Percentiles rank a stretch among this genome's conserved stretches.
phyloP scores from a whole-genome alignment of 2,329 filamentous ascomycete genomes.

The Septoria linicola region DNA sequence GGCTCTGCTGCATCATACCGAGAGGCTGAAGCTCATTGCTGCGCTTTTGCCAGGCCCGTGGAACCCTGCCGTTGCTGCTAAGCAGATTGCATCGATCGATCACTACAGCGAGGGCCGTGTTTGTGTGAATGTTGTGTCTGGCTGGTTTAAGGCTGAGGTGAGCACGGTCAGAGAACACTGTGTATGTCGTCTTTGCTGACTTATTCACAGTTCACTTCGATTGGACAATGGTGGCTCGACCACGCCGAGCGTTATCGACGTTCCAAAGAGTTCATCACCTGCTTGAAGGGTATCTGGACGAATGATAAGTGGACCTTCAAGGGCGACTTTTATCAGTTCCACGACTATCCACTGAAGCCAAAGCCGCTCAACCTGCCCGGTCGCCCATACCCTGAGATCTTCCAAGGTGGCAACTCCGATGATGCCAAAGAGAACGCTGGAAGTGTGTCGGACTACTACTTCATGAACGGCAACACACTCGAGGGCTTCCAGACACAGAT shows the following conservation, averaged over 20 bases:
- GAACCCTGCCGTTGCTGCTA: conserved; percentile 54
- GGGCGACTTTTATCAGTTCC: conserved; percentile 56
- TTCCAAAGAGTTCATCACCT: conserved; percentile 53
- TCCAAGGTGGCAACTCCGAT: conserved; percentile 54
- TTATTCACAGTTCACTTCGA: conserved; percentile 44
- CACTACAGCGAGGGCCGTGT: conserved; percentile 53
- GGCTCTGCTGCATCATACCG: conserved; percentile 49
- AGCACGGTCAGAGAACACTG: background rate
- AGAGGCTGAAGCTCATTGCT: conserved; percentile 53
- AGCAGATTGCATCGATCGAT: conserved; percentile 56
- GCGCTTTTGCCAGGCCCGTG: conserved; percentile 53
- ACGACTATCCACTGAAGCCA: conserved; percentile 51
- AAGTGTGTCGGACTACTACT: conserved; percentile 53
- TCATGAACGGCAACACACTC: conserved; percentile 58
- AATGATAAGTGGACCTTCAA: conserved; percentile 51
- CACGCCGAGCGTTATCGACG: conserved; percentile 54
- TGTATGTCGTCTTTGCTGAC: conserved; percentile 7
- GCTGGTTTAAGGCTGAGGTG: conserved; percentile 55
- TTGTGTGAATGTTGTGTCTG: conserved; percentile 54
- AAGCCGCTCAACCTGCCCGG: conserved; percentile 50
- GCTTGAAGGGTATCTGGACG: conserved; percentile 54
- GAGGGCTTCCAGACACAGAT: conserved; percentile 55
- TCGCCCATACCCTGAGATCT: conserved; percentile 53
- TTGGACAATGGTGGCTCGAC: conserved; percentile 57
- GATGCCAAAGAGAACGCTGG: conserved; percentile 53